These are phyloP conservation scores for Bolboschoenoplectus hybrid DNA, from an alignment of 202 grass and related monocot species.

Conservation along the genomic window DNA sequence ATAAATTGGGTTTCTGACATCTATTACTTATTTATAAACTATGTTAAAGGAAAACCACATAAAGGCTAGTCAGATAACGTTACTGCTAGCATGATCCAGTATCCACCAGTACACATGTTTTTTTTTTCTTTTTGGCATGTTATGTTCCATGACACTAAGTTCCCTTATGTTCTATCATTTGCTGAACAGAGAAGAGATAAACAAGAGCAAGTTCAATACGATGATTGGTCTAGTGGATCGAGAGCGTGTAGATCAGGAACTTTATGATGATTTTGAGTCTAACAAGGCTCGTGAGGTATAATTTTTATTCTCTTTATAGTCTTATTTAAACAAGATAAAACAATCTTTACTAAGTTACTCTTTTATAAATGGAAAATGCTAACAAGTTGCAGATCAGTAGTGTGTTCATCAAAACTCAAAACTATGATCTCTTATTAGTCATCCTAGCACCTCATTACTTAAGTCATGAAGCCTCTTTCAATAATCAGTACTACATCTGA, in stretches of 20 bases:
- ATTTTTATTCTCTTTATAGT: not conserved
- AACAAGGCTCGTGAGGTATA: slow-evolving; percentile 87
- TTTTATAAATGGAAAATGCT: not conserved
- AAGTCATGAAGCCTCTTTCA: not conserved
- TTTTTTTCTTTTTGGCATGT: not conserved
- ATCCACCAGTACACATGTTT: not conserved
- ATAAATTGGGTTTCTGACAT: slow-evolving; percentile 5
- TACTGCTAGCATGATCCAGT: not conserved
- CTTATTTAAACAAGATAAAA: not conserved
- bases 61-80: slow-evolving; percentile 1
- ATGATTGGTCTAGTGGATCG: slow-evolving; percentile 93
- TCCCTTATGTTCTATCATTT: slow-evolving; percentile 33
- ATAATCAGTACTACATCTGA: slow-evolving; percentile 15
- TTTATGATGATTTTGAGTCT: slow-evolving; percentile 99
- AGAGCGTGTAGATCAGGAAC: slow-evolving; percentile 77
- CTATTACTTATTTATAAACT: slow-evolving; percentile 17
- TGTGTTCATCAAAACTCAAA: slow-evolving; percentile 4
- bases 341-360: not conserved
- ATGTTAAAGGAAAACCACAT: slow-evolving; percentile 18
- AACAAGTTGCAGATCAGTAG: not conserved
- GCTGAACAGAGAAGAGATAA: slow-evolving; percentile 82
- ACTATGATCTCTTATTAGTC: not conserved
- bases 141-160: slow-evolving; percentile 10
- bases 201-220: slow-evolving; percentile 89
- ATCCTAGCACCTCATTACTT: not conserved